phyloP scores from a whole-genome alignment of 345 rosid species.

The Rhizophora apiculata region DNA sequence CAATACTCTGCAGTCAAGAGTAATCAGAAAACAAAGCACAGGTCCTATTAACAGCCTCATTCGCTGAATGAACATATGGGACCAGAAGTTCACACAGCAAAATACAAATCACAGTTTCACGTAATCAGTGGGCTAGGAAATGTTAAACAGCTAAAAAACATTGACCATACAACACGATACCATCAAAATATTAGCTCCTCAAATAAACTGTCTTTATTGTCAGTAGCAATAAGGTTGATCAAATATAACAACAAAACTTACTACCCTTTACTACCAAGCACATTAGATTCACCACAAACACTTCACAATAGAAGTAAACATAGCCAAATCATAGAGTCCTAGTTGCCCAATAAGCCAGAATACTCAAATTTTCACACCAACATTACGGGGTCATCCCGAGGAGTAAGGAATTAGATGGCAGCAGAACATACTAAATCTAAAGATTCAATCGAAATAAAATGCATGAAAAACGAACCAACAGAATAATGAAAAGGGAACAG shows the following conservation, averaged over 20 bases:
- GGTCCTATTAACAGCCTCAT: too few relatives aligned
- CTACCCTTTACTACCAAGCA: too few relatives aligned
- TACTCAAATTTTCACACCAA: background rate
- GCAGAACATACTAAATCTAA: background rate
- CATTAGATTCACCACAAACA: too few relatives aligned
- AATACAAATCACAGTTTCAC: background rate
- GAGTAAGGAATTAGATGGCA: background rate
- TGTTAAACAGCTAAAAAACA: background rate
- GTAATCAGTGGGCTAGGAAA: background rate
- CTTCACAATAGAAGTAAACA: too few relatives aligned
- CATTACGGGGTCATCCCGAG: too few relatives aligned
- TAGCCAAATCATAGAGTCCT: too few relatives aligned
- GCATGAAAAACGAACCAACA: background rate
- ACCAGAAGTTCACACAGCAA: background rate
- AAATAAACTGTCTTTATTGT: background rate
- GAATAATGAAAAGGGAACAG: background rate
- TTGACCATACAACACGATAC: background rate
- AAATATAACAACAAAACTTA: background rate
- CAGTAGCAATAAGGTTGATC: background rate
- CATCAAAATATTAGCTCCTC: background rate
- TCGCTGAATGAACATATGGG: background rate
- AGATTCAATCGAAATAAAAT: background rate
- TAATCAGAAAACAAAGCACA: too few relatives aligned
- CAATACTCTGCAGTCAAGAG: too few relatives aligned
- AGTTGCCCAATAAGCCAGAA: too few relatives aligned